Base-by-base conservation (phyloP, 2,329 filamentous ascomycete species). In the Eurotiales sp. region DNA sequence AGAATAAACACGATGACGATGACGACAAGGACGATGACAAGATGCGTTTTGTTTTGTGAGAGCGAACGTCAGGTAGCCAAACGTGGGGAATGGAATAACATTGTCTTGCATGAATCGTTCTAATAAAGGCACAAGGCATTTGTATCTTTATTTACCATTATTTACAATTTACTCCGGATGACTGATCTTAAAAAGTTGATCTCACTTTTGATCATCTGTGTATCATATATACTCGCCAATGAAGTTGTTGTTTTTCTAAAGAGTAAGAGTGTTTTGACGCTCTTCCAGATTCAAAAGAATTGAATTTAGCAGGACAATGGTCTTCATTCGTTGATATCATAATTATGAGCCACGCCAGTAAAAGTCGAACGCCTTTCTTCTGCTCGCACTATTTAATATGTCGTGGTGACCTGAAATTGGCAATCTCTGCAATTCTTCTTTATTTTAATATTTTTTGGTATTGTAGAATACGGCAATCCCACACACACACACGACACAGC, bases 1-100 rank as follows among this genome's bases (percentile, higher is more conserved):
- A 75, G 57, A 62, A 70, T 43, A 64, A 71, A 54, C 59, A 66
- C 21, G 55, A 69, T 17, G 54, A 63, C 42, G 61, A 66, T 43
- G 61, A 70, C 46, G 54, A 59, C 15, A 46, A 56, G 29, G 48
- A 52, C 21, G 56, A 64, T 48, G 57, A 49, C 21, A 65, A 66
- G 58, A 56, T 55, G 54, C 60, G 60, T 30, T 63, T 65, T 64
- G 57, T 66, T 54, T 62, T 63, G 40, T 52, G 47, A 51, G 8
- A 4, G 12, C 17, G 17, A 17, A 21, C 34, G 15, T 37, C 34
- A 11, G 11, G 17, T 11, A 37, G 15, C 17, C 17, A 21, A 21
- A 37, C 8, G 4, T 8, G 8, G 34, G 17, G 34, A 37, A 19
- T 37, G 8, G n/a, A 37, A 10, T 5, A 11, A 8, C n/a, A 37